Evolutionary conservation across 225 moss, liverwort and hornwort genomes (phyloP), one percentile per base, ranked within the genome.

Genomic region (Thuidium tamariscinum): DNA sequence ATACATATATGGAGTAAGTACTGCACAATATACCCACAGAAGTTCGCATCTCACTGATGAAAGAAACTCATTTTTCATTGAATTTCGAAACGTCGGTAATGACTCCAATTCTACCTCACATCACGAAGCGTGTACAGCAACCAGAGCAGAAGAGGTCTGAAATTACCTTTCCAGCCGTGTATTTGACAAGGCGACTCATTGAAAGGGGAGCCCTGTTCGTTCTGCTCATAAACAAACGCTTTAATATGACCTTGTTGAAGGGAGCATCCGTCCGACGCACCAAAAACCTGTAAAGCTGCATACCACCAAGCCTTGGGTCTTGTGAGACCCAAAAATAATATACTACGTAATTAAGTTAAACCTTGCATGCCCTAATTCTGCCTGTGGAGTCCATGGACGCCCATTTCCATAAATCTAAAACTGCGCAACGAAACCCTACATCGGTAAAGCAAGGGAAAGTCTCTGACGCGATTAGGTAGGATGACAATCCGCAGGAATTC

Each of bases 181-280:
- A 96, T 21, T 91, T 95, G 42, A 91, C 88, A 16, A 96, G 93
- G 13, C 93, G 94, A 68, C 90, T 93, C 77, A 95, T 46, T 2
- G 96, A 95, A 23, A 96, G 88, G 39, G 96, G 93, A 15, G 93
- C 88, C 81, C 94, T 79, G 84, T 94, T 94, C 13, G 77, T 93
- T 84, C 89, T 88, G 86, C 95, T 94, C 94, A 93, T 92, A 66
- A 94, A 95, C 73, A 96, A 83, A 39, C 95, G 93, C 83, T 95
- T 95, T 85, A 96, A 81, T 7, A 95, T 57, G 30, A 95, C 95
- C 3, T 73, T 86, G 83, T 95, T 95, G 92, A 96, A 96, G 36
- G 94, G 94, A 30, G 94, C 90, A 51, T 96, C 92, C 27, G 96
- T 95, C 88, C 96, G 89, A n/a, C 96, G 86, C 10, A 96, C 96